phyloP scores from a whole-genome alignment of 345 rosid species.

The Rhodomyrtus tomentosa region DNA sequence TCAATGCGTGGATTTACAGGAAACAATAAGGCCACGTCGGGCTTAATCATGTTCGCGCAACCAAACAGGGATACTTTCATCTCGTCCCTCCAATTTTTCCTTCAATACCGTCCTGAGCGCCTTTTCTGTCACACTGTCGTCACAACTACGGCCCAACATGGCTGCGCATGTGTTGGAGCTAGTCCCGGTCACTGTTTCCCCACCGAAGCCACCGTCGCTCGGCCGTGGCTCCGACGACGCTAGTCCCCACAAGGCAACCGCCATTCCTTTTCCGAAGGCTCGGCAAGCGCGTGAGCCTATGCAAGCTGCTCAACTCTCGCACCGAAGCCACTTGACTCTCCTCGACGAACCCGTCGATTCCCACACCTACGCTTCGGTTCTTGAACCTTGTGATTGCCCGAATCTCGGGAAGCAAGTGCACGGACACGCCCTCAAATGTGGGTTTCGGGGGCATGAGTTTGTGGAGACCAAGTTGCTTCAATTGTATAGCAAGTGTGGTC shows the following conservation, averaged over 20 bases:
- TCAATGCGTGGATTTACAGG: neutral
- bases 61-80: neutral
- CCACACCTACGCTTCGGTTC: conserved; percentile 27
- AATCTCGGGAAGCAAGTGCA: conserved; percentile 35
- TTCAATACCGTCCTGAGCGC: neutral
- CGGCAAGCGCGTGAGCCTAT: neutral
- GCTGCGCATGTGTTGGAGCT: neutral
- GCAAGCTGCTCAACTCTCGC: neutral
- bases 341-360: neutral
- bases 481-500: conserved; percentile 28
- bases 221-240: neutral
- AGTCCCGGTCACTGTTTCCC: neutral
- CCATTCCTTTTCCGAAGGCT: neutral
- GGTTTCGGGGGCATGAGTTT: conserved; percentile 36
- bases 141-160: neutral
- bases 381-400: conserved; percentile 36
- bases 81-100: neutral
- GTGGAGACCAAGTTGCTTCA: conserved; percentile 57
- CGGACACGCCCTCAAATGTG: conserved; percentile 27
- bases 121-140: neutral
- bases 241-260: neutral
- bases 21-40: neutral
- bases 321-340: neutral
- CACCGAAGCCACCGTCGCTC: neutral
- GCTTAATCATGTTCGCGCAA: neutral